Evolutionary conservation across 2,329 filamentous ascomycete genomes (phyloP).

Genomic region (Teratosphaeria gauchensis): DNA sequence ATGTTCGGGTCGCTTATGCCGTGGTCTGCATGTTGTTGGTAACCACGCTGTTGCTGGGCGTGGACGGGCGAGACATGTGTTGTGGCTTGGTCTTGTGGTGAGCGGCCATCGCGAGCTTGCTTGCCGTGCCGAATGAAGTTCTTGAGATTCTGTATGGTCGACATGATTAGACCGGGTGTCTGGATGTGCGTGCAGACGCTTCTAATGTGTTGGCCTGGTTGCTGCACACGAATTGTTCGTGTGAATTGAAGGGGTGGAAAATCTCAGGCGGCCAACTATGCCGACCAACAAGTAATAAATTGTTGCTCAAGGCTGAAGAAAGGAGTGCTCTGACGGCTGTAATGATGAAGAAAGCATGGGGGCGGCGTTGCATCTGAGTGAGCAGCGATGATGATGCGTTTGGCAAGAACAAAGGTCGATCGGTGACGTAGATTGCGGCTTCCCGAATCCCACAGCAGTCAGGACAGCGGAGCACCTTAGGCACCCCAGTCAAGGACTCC

Average conservation of each 20-base stretch:
- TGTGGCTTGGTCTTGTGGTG: constrained; percentile 50
- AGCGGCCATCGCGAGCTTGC: constrained; percentile 65
- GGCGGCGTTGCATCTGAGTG: neutral
- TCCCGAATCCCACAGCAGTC: neutral
- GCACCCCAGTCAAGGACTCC: neutral
- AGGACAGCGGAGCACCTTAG: neutral
- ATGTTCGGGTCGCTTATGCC: constrained; percentile 52
- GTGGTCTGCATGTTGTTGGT: constrained; percentile 33
- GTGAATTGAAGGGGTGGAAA: neutral
- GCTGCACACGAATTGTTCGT: neutral
- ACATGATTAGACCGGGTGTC: constrained; percentile 38
- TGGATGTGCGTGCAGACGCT: neutral
- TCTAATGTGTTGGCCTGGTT: neutral
- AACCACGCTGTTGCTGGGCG: constrained; percentile 50
- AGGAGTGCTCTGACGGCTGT: neutral
- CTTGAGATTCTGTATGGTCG: constrained; percentile 86
- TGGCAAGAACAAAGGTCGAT: neutral
- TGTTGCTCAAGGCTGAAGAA: neutral
- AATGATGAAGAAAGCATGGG: neutral
- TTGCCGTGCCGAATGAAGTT: constrained; percentile 98
- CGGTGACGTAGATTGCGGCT: neutral
- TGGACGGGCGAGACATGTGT: constrained; percentile 55
- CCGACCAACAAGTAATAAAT: neutral
- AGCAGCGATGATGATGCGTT: neutral
- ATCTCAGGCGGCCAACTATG: neutral